A percentile compares a stretch with the other conserved stretches of the same genome.
These are phyloP conservation scores for Pisolithus thermaeus DNA, from an alignment of 1,284 basidiomycete genomes.

Conservation along the genomic window DNA sequence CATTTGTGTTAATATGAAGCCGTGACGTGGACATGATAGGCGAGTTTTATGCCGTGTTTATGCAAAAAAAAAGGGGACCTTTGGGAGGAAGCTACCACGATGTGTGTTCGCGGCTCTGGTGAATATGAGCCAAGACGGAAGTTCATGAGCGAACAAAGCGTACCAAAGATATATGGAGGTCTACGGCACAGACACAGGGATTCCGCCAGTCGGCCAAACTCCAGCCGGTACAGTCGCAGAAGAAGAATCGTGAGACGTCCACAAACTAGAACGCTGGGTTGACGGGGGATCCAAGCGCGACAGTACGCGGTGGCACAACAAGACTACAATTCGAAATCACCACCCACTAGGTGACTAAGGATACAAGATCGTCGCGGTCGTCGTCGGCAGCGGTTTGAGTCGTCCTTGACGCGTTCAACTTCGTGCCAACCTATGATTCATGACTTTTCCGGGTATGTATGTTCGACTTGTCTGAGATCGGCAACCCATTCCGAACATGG, in stretches of 20 bases:
- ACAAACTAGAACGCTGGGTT: neutral
- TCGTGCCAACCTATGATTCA: neutral
- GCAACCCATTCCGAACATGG: neutral
- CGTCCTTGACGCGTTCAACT: neutral
- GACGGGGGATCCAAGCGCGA: neutral
- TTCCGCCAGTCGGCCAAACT: neutral
- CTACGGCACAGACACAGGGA: neutral
- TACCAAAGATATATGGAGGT: neutral
- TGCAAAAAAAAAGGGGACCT: neutral
- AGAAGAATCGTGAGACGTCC: neutral
- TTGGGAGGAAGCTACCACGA: neutral
- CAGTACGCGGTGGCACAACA: neutral
- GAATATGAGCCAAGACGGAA: neutral
- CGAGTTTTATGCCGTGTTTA: neutral
- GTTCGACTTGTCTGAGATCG: neutral
- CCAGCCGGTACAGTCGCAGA: no score
- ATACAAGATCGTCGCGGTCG: neutral
- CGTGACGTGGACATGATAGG: conserved; percentile 20
- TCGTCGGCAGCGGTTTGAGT: neutral
- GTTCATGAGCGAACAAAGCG: neutral
- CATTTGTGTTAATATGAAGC: conserved; percentile 28
- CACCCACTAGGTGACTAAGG: neutral
- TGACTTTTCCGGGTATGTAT: neutral
- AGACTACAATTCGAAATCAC: no score
- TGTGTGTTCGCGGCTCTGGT: neutral